Evolutionary conservation across 1,284 basidiomycete genomes (phyloP).

Genomic region (Ceratobasidium sp.): DNA sequence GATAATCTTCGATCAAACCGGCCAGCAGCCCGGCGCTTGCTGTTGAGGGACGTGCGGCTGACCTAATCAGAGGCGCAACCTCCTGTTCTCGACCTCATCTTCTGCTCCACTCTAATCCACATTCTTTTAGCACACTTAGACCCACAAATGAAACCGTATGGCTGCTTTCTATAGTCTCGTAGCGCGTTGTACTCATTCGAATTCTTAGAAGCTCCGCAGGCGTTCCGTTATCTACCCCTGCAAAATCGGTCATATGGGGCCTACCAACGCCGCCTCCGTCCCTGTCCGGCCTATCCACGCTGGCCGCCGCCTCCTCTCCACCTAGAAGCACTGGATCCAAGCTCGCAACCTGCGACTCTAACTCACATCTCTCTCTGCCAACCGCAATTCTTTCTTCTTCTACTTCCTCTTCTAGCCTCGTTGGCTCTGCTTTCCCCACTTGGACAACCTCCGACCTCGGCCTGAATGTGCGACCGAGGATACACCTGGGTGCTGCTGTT

Average conservation of each 20-base stretch:
- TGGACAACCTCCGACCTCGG: neutral
- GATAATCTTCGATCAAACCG: too few relatives aligned
- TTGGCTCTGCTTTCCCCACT: neutral
- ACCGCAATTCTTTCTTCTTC: neutral
- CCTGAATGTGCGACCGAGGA: neutral
- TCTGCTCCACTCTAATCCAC: neutral
- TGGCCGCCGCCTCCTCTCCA: neutral
- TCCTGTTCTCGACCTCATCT: constrained; percentile 7
- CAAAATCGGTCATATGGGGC: neutral
- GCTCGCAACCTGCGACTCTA: neutral
- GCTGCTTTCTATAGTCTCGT: neutral
- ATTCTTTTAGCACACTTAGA: neutral
- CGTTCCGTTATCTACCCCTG: constrained; percentile 11
- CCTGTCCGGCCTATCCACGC: constrained; percentile 14
- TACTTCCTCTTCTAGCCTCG: neutral
- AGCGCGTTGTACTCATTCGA: neutral
- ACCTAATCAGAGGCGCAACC: neutral
- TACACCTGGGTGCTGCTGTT: neutral
- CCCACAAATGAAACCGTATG: constrained; percentile 3
- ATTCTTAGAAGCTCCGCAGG: neutral
- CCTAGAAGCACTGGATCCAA: neutral
- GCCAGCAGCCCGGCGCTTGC: neutral
- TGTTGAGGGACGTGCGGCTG: neutral
- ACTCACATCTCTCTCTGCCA: neutral
- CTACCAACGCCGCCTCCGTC: constrained; percentile 33